These are phyloP conservation scores for Neurospora cerealis DNA, from an alignment of 495 filamentous ascomycete species.

Conservation along the genomic window DNA sequence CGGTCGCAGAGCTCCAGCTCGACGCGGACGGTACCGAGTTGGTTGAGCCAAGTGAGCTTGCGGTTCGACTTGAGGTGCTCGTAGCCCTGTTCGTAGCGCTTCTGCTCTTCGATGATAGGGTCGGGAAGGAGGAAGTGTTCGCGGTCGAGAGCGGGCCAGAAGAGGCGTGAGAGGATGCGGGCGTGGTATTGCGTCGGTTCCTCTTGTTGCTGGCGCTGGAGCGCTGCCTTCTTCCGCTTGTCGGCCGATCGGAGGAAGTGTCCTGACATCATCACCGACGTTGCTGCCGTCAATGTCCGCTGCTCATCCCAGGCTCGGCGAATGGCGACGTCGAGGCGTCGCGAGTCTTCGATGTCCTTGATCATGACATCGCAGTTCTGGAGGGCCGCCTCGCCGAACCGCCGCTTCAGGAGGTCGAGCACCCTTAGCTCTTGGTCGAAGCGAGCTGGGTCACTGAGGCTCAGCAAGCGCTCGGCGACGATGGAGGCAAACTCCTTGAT, in stretches of 20 bases:
- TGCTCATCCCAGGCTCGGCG: constrained; percentile 21
- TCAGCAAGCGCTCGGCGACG: constrained; percentile 71
- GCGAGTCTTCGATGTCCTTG: constrained; percentile 81
- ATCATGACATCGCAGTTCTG: constrained; percentile 97
- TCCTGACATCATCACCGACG: constrained; percentile 21
- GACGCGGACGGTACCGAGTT: constrained; percentile 70
- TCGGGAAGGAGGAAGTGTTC: constrained; percentile 65
- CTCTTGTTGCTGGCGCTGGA: background rate
- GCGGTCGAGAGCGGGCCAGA: constrained; percentile 80
- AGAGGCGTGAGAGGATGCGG: constrained; percentile 83
- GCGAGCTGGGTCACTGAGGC: constrained; percentile 42
- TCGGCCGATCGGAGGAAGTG: background rate
- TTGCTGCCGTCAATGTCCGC: background rate
- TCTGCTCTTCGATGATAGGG: constrained; percentile 51
- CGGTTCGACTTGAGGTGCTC: constrained; percentile 66
- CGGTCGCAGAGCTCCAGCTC: constrained; percentile 79
- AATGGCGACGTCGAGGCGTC: constrained; percentile 57
- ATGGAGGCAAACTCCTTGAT: constrained; percentile 87
- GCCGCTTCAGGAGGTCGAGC: constrained; percentile 76
- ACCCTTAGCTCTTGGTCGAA: constrained; percentile 69
- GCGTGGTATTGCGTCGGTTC: constrained; percentile 43
- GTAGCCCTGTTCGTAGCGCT: constrained; percentile 66
- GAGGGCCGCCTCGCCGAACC: constrained; percentile 75
- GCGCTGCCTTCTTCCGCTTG: background rate
- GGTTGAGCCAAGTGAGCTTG: constrained; percentile 80